These are phyloP conservation scores for Cyberlindnera lachancei DNA, from an alignment of 805 yeast genomes.

Conservation along the genomic window DNA sequence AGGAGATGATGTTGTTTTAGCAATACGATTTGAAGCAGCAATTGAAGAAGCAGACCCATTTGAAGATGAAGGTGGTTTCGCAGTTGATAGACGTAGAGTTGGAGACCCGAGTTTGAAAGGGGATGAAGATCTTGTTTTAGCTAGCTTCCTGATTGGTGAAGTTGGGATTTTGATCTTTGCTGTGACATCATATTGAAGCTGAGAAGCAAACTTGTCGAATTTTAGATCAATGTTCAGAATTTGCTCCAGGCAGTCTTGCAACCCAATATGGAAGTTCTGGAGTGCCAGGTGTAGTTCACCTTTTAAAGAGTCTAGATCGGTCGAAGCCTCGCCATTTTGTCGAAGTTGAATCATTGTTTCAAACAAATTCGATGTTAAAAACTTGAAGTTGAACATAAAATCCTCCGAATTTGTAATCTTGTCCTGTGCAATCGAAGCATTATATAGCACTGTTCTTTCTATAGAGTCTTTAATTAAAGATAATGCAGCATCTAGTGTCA, in stretches of 20 bases:
- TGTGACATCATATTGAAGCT: conserved; percentile 15
- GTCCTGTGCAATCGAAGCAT: conserved; percentile 51
- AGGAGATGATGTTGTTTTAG: conserved; percentile 12
- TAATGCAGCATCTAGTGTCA: conserved; percentile 33
- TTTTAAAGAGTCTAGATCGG: conserved; percentile 9
- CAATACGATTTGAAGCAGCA: conserved; percentile 5
- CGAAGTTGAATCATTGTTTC: conserved; percentile 8
- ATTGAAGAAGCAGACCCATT: too few relatives aligned
- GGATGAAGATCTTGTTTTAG: conserved; percentile 15
- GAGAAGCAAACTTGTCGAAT: conserved; percentile 28
- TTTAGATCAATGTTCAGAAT: conserved; percentile 27
- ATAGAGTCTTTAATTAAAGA: conserved; percentile 37
- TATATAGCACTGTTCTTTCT: conserved; percentile 47
- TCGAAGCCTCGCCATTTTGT: conserved; percentile 5
- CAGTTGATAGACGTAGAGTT: conserved; percentile 18
- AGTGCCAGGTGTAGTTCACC: conserved; percentile 13
- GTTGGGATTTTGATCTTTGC: conserved; percentile 18
- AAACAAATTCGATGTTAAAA: conserved; percentile 5
- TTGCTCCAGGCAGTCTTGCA: conserved; percentile 24
- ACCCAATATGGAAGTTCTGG: conserved; percentile 15
- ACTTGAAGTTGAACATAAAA: conserved; percentile 19
- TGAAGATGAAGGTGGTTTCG: too few relatives aligned
- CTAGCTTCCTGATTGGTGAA: conserved; percentile 19
- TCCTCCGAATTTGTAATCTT: conserved; percentile 28
- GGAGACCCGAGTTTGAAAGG: conserved; percentile 17